Conservation (phyloP, 1,139 yeast genomes). For the Taiozyma onychis region DNA sequence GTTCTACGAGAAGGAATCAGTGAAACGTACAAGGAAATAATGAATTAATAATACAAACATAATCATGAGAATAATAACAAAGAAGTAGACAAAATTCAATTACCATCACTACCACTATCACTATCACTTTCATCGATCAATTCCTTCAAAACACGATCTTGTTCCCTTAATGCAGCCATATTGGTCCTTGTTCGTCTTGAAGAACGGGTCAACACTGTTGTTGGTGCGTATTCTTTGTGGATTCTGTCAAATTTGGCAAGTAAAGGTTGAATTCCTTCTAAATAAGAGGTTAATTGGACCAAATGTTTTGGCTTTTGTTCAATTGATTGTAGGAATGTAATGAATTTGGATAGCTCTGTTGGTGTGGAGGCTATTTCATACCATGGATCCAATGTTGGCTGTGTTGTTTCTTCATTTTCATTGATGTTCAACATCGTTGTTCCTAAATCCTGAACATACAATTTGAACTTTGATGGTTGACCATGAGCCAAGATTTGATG, state of each 20-base stretch:
- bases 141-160: slow-evolving; percentile 11
- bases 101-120: neutral
- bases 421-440: slow-evolving; percentile 27
- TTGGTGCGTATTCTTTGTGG: slow-evolving; percentile 9
- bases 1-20: slow-evolving; percentile 1
- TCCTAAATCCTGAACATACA: slow-evolving; percentile 47
- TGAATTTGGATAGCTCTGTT: slow-evolving; percentile 31
- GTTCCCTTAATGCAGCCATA: slow-evolving; percentile 12
- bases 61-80: too few relatives aligned
- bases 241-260: slow-evolving; percentile 15
- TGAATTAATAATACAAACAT: too few relatives aligned
- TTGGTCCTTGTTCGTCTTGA: slow-evolving; percentile 13
- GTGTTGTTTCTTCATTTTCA: neutral
- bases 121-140: slow-evolving; percentile 8
- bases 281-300: slow-evolving; percentile 8
- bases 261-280: slow-evolving; percentile 9
- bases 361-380: slow-evolving; percentile 40
- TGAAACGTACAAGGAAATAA: slow-evolving; percentile 6
- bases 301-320: slow-evolving; percentile 19
- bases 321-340: slow-evolving; percentile 26
- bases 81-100: too few relatives aligned
- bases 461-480: slow-evolving; percentile 36
- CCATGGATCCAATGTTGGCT: slow-evolving; percentile 27
- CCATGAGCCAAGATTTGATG: slow-evolving; percentile 8
- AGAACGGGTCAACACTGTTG: slow-evolving; percentile 8